phyloP scores from a whole-genome alignment of 2,329 filamentous ascomycete species.

The Stagonosporopsis rhizophila region DNA sequence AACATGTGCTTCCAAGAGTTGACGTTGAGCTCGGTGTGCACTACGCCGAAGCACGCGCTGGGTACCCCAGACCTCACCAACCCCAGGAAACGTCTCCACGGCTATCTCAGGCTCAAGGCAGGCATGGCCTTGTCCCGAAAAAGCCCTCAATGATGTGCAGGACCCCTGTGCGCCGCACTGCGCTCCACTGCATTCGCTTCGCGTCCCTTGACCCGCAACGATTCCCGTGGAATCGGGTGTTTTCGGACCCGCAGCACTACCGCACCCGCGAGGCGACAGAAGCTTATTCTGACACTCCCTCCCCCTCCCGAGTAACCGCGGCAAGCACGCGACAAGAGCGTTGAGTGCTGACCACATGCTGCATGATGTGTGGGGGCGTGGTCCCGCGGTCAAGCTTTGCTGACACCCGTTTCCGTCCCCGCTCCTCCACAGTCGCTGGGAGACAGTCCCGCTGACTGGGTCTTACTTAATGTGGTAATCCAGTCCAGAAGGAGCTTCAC shows the following conservation, averaged over 20 bases:
- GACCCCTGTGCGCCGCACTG: neutral
- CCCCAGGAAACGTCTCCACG: conserved; percentile 11
- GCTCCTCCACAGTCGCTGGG: neutral
- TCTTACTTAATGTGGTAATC: neutral
- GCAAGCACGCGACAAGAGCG: neutral
- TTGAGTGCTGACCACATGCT: neutral
- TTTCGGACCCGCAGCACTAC: conserved; percentile 12
- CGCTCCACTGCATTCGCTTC: conserved; percentile 1
- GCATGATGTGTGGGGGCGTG: neutral
- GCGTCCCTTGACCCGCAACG: conserved; percentile 12
- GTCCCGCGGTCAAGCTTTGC: neutral
- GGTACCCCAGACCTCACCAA: conserved; percentile 8
- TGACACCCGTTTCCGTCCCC: neutral
- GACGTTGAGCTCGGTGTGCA: conserved; percentile 10
- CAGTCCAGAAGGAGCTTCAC: conserved; percentile 5
- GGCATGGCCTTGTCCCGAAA: neutral
- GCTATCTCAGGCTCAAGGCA: conserved; percentile 17
- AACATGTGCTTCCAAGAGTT: neutral
- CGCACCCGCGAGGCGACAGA: conserved; percentile 7
- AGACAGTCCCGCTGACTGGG: neutral
- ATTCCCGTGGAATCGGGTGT: conserved; percentile 8
- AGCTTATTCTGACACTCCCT: conserved; percentile 14
- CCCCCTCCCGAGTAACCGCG: neutral
- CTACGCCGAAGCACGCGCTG: conserved; percentile 7
- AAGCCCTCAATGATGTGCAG: conserved; percentile 3